Conservation (phyloP, 2,329 filamentous ascomycete genomes). For the Cladophialophora exuberans region DNA sequence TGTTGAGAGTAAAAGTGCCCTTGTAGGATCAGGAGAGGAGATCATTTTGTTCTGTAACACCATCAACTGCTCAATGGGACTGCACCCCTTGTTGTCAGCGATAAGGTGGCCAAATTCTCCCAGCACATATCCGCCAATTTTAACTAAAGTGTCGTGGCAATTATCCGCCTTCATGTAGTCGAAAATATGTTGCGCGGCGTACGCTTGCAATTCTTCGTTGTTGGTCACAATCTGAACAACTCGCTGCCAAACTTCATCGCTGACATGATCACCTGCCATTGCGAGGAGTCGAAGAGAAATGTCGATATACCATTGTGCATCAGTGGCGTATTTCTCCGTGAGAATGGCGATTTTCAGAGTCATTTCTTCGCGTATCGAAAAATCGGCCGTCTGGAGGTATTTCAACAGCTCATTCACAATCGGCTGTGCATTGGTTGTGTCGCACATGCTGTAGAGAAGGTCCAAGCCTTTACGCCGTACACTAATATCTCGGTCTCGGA, state of each 20-base stretch:
- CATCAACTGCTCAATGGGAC: slow-evolving; percentile 95
- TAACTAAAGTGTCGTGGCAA: slow-evolving; percentile 95
- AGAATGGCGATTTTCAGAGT: slow-evolving; percentile 97
- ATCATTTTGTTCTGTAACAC: slow-evolving; percentile 89
- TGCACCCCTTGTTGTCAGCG: slow-evolving; percentile 87
- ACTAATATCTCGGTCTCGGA: slow-evolving; percentile 95
- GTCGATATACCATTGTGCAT: slow-evolving; percentile 99
- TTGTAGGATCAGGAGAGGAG: slow-evolving; percentile 82
- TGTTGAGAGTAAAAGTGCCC: slow-evolving; percentile 90
- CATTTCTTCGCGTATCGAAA: slow-evolving; percentile 98
- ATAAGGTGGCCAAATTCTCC: slow-evolving; percentile 97
- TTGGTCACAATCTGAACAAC: slow-evolving; percentile 99
- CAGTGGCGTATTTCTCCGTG: slow-evolving; percentile 97
- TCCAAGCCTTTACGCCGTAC: slow-evolving; percentile 94
- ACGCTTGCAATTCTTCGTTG: slow-evolving; percentile 96
- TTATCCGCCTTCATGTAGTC: slow-evolving; percentile 90
- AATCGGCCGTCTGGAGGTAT: slow-evolving; percentile 95
- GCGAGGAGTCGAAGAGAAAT: slow-evolving; percentile 92
- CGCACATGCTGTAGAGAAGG: slow-evolving; percentile 99
- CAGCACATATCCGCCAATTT: slow-evolving; percentile 94
- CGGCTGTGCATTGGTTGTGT: slow-evolving; percentile 87
- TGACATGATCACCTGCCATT: slow-evolving; percentile 97
- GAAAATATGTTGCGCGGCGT: slow-evolving; percentile 89
- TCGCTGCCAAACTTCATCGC: slow-evolving; percentile 98
- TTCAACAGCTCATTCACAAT: slow-evolving; percentile 93